These are phyloP conservation scores for Candida sanyaensis DNA, from an alignment of 1,139 yeast genomes.

Conservation along the genomic window DNA sequence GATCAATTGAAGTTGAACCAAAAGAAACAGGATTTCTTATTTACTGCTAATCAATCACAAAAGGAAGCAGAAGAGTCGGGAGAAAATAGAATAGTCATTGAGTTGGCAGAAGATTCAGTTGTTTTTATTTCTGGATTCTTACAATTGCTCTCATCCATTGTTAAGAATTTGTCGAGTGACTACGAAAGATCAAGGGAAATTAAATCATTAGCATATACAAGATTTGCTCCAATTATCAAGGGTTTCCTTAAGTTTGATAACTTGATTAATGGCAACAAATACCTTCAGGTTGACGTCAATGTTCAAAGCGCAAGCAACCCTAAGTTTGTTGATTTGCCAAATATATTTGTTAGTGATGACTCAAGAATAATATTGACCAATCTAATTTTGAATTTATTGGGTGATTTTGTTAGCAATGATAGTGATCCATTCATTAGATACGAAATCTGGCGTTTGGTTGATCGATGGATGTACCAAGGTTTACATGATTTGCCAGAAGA, in stretches of 20 bases:
- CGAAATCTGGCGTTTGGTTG: constrained; percentile 70
- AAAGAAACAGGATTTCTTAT: constrained; percentile 40
- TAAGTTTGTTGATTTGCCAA: constrained; percentile 27
- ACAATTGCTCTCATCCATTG: constrained; percentile 39
- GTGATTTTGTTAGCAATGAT: constrained; percentile 46
- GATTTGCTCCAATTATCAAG: constrained; percentile 37
- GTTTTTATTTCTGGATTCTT: constrained; percentile 75
- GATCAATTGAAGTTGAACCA: constrained; percentile 33
- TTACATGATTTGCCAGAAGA: constrained; percentile 19
- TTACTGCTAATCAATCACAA: constrained; percentile 22
- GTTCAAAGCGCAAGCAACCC: constrained; percentile 15
- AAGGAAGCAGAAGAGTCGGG: constrained; percentile 18
- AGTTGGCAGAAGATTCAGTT: constrained; percentile 80
- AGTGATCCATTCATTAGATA: constrained; percentile 35
- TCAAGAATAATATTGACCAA: constrained; percentile 39
- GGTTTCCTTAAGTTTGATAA: constrained; percentile 46
- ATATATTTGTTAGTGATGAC: constrained; percentile 32
- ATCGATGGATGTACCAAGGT: constrained; percentile 67
- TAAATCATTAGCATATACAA: constrained; percentile 30
- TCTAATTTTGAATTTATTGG: constrained; percentile 44
- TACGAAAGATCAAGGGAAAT: constrained; percentile 30
- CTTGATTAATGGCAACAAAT: constrained; percentile 27
- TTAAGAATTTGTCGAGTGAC: constrained; percentile 28
- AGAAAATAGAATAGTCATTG: constrained; percentile 36
- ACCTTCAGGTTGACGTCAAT: constrained; percentile 15